Conservation (phyloP, 1,139 yeast genomes). For the Yamadazyma membranifaciens region DNA sequence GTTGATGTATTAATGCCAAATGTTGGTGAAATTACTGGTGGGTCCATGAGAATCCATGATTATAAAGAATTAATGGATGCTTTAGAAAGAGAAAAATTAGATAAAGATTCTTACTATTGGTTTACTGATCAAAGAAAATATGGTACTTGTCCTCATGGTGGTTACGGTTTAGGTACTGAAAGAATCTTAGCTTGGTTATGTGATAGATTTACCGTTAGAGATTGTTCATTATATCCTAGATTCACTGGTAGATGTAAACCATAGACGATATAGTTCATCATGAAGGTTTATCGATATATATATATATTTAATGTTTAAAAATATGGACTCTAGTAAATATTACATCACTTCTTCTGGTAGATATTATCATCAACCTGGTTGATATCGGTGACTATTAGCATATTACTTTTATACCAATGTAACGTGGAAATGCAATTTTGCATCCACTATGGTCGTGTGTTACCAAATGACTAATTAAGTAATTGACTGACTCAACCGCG, state of each 20-base stretch:
- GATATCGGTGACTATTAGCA: no score
- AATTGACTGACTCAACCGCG: slow-evolving; percentile 29
- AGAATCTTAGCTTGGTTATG: slow-evolving; percentile 98
- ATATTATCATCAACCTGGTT: no score
- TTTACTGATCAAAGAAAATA: slow-evolving; percentile 92
- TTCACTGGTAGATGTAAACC: slow-evolving; percentile 98
- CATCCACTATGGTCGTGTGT: slow-evolving; percentile 3
- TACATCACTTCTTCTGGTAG: background rate
- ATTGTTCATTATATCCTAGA: slow-evolving; percentile 96
- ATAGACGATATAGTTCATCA: slow-evolving; percentile 25
- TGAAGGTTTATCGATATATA: background rate
- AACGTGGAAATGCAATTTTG: no score
- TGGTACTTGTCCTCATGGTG: slow-evolving; percentile 99
- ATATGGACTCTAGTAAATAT: background rate
- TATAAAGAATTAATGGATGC: slow-evolving; percentile 84
- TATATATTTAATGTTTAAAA: no score
- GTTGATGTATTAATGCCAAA: slow-evolving; percentile 98
- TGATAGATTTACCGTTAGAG: slow-evolving; percentile 96
- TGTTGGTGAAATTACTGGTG: slow-evolving; percentile 98
- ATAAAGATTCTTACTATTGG: slow-evolving; percentile 86
- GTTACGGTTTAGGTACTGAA: slow-evolving; percentile 97
- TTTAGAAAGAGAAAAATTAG: slow-evolving; percentile 87
- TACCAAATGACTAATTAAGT: slow-evolving; percentile 20
- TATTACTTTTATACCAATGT: no score
- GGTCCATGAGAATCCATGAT: slow-evolving; percentile 93